These are phyloP conservation scores for Chrysanthemum seticuspe DNA, from an alignment of 129 eudicot species.

Conservation along the genomic window DNA sequence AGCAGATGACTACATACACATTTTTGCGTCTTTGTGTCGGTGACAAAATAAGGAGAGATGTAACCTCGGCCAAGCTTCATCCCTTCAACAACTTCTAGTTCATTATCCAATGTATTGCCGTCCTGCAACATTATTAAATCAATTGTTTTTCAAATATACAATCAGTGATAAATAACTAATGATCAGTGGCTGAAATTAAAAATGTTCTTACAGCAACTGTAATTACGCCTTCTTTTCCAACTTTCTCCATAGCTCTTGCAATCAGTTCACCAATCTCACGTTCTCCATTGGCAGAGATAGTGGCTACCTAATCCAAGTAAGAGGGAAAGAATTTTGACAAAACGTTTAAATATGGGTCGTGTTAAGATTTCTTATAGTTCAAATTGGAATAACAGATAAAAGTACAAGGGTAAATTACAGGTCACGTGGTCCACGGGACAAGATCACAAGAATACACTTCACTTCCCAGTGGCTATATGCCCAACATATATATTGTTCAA, in stretches of 20 bases:
- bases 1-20: constrained; percentile 57
- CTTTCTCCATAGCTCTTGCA: constrained; percentile 97
- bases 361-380: background rate
- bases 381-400: background rate
- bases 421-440: too few species aligned
- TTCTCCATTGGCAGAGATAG: constrained; percentile 96
- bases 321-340: background rate
- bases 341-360: background rate
- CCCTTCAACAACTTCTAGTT: constrained; percentile 97
- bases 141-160: background rate
- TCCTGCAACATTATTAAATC: constrained; percentile 46
- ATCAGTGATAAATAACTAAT: background rate
- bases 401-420: too few species aligned
- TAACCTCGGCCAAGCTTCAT: constrained; percentile 96
- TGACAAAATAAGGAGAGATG: constrained; percentile 90
- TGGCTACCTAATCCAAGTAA: constrained; percentile 63
- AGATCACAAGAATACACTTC: too few species aligned
- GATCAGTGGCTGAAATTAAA: background rate
- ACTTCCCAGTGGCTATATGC: too few species aligned
- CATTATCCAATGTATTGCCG: constrained; percentile 83
- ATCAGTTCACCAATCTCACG: constrained; percentile 85
- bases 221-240: constrained; percentile 95
- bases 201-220: constrained; percentile 71
- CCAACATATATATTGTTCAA: too few species aligned
- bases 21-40: constrained; percentile 73